phyloP scores from a whole-genome alignment of 2,329 filamentous ascomycete genomes.

The Camillea tinctor region DNA sequence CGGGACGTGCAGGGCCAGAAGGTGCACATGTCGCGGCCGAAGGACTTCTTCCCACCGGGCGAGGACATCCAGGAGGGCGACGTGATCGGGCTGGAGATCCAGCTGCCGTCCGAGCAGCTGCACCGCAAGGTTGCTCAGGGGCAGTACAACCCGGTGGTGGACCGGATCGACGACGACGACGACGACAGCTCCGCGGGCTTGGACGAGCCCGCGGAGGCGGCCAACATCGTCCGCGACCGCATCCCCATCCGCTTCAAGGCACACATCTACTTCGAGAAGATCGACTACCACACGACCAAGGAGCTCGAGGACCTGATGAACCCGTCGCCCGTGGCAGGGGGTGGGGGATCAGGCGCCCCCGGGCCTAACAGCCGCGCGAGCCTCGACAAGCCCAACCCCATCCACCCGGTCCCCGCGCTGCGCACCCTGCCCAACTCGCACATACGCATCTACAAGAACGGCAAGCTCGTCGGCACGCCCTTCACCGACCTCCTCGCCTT shows the following conservation, averaged over 20 bases:
- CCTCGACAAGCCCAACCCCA: slow-evolving; percentile 65
- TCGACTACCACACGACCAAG: slow-evolving; percentile 84
- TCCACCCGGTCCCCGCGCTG: slow-evolving; percentile 70
- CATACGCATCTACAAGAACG: slow-evolving; percentile 93
- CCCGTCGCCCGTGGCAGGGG: slow-evolving; percentile 48
- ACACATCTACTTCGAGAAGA: slow-evolving; percentile 90
- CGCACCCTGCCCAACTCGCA: slow-evolving; percentile 82
- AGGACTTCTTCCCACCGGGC: slow-evolving; percentile 77
- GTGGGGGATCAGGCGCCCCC: slow-evolving; percentile 29
- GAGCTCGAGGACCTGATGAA: slow-evolving; percentile 84
- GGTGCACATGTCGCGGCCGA: slow-evolving; percentile 90
- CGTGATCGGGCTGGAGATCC: slow-evolving; percentile 86
- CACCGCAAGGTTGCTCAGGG: slow-evolving; percentile 88
- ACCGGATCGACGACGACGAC: slow-evolving; percentile 61
- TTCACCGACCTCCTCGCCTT: slow-evolving; percentile 89
- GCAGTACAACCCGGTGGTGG: slow-evolving; percentile 82
- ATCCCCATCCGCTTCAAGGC: slow-evolving; percentile 93
- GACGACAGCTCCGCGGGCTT: too few species aligned
- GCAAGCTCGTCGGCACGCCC: slow-evolving; percentile 77
- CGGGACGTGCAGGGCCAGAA: slow-evolving; percentile 89
- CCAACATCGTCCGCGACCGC: slow-evolving; percentile 90
- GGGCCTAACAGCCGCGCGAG: slow-evolving; percentile 35
- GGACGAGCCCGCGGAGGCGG: slow-evolving; percentile 52
- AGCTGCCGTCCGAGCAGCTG: slow-evolving; percentile 77
- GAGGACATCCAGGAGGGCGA: slow-evolving; percentile 85